Evolutionary conservation across 2,329 filamentous ascomycete species (phyloP).

Genomic region (Venturia aucupariae): DNA sequence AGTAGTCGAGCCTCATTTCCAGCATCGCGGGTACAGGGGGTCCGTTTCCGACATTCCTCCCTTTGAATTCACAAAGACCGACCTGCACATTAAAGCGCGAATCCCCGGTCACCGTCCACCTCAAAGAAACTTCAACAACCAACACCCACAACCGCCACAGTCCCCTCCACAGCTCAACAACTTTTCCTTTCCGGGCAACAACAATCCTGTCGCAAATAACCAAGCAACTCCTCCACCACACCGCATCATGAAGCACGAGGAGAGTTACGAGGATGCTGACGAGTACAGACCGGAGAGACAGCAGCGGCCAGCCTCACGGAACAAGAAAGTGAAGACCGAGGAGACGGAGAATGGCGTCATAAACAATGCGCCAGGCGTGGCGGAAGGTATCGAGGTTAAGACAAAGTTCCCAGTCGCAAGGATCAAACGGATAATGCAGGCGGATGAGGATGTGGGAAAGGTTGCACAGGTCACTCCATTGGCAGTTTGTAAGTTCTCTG

Average conservation of each 20-base stretch:
- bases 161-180: neutral
- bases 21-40: constrained; percentile 29
- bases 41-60: constrained; percentile 25
- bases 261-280: neutral
- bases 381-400: constrained; percentile 56
- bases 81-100: neutral
- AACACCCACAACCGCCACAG: neutral
- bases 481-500: constrained; percentile 58
- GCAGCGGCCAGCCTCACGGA: neutral
- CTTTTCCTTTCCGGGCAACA: constrained; percentile 7
- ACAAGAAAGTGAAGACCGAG: constrained; percentile 14
- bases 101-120: neutral
- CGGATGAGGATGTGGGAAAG: constrained; percentile 96
- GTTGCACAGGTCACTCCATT: constrained; percentile 96
- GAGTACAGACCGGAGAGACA: neutral
- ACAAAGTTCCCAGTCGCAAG: constrained; percentile 95
- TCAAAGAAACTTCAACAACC: neutral
- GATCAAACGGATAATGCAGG: constrained; percentile 99
- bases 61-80: constrained; percentile 12
- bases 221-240: neutral
- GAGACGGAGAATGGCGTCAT: neutral
- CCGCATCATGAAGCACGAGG: constrained; percentile 2
- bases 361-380: constrained; percentile 8
- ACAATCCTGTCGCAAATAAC: neutral
- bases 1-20: constrained; percentile 25